Percentiles rank a stretch among this genome's conserved stretches.
phyloP scores from a whole-genome alignment of 768 basidiomycete species.

The Tulasnella calospora region DNA sequence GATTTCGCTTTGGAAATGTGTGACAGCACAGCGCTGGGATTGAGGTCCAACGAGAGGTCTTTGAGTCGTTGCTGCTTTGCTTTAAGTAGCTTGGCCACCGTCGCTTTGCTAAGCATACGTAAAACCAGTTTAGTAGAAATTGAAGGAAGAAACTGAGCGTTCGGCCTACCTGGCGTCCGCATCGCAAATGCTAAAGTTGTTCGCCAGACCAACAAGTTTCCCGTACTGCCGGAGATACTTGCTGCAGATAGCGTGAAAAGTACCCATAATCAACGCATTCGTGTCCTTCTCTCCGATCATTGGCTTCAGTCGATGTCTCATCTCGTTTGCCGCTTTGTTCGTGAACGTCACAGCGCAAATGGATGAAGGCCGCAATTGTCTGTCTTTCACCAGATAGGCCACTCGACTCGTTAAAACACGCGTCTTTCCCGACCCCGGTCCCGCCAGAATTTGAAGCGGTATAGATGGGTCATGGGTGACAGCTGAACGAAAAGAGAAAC shows the following conservation, averaged over 20 bases:
- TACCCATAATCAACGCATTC: constrained; percentile 50
- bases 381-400: constrained; percentile 56
- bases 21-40: constrained; percentile 51
- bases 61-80: constrained; percentile 41
- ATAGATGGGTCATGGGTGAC: constrained; percentile 57
- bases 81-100: constrained; percentile 57
- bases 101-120: constrained; percentile 53
- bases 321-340: constrained; percentile 85
- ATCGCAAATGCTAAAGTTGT: constrained; percentile 80
- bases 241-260: constrained; percentile 70
- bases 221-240: constrained; percentile 59
- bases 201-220: constrained; percentile 50
- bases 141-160: constrained; percentile 21
- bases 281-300: constrained; percentile 61
- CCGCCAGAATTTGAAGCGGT: constrained; percentile 76
- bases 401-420: constrained; percentile 65
- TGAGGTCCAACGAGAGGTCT: constrained; percentile 44
- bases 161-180: constrained; percentile 63
- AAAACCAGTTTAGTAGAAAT: neutral
- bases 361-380: constrained; percentile 48
- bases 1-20: constrained; percentile 69
- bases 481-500: constrained; percentile 42
- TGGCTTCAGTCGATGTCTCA: constrained; percentile 62
- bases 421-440: constrained; percentile 58
- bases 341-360: constrained; percentile 85